Base-by-base conservation (phyloP, 768 basidiomycete genomes). In the Leccinum longicurvipes region DNA sequence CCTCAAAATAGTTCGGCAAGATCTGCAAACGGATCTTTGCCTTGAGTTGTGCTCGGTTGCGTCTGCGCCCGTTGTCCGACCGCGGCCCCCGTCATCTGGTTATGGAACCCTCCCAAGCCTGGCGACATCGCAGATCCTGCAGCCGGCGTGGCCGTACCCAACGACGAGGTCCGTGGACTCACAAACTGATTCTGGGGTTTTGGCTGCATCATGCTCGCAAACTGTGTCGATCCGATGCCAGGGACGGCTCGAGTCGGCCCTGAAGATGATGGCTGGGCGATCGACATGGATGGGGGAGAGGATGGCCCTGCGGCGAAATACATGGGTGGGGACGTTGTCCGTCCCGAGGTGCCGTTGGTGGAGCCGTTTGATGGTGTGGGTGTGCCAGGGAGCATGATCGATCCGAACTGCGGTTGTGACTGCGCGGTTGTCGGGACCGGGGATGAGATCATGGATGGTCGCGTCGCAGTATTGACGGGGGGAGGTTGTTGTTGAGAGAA, bases 21-120 rank as follows among this genome's bases (percentile, higher is more conserved):
- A 72, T 93, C 91, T 6, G 89, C 89, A 64, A 93, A 93, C 41
- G 91, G 91, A 70, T 93, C 91, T 67, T 89, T 93, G 54, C 73
- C 76, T 62, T 59, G 73, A 46, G 55, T 51, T 28, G 68, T 50
- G 5, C 62, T 50, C 6, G 68, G 63, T 45, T 60, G 71, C 17
- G 57, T 51, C 51, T 65, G 69, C 39, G 61, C 59, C 25, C 58
- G 65, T 48, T 65, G 66, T 29, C 60, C 62, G n/a, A 39, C 34
- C 2, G 58, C 19, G 4, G 58, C 23, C 8, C 53, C 46, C 14
- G 47, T 44, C 19, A 29, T 54, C 44, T 57, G 62, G 12, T 21
- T 17, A 15, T 42, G 48, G 17, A 27, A 24, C 14, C 52, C 62
- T 11, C 58, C 55, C 3, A 54, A 11, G 17, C 57, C 54, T 3